Evolutionary conservation across 306 rosid genomes (phyloP).

Genomic region (Trichosanthes cucumerina): DNA sequence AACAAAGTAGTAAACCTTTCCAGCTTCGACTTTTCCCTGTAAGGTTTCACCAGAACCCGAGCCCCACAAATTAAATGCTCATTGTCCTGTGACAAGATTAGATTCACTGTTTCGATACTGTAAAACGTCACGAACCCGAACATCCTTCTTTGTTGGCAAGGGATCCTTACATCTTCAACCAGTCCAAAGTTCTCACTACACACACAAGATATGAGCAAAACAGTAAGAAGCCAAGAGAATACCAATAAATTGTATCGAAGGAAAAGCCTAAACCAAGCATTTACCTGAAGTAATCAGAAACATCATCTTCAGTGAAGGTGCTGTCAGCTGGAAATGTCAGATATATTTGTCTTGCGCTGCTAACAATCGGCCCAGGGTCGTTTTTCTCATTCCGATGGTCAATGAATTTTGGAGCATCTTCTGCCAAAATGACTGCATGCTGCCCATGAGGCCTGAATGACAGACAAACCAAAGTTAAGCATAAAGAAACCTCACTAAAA

Average conservation of each 20-base stretch:
- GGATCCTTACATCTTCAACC: slow-evolving; percentile 87
- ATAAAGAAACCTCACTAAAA: neutral
- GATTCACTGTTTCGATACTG: slow-evolving; percentile 52
- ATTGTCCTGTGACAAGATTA: slow-evolving; percentile 50
- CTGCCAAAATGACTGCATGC: slow-evolving; percentile 62
- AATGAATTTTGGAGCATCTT: slow-evolving; percentile 41
- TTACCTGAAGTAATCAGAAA: slow-evolving; percentile 65
- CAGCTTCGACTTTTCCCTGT: slow-evolving; percentile 64
- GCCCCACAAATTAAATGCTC: slow-evolving; percentile 67
- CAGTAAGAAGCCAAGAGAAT: neutral
- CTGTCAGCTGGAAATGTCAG: slow-evolving; percentile 88
- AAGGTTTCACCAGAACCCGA: slow-evolving; percentile 82
- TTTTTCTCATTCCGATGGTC: slow-evolving; percentile 32
- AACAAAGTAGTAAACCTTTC: slow-evolving; percentile 30
- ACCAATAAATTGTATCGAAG: neutral
- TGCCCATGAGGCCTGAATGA: slow-evolving; percentile 81
- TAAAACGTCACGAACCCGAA: slow-evolving; percentile 80
- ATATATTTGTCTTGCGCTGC: slow-evolving; percentile 70
- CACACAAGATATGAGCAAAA: neutral
- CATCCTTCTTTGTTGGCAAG: slow-evolving; percentile 74
- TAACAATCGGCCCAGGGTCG: slow-evolving; percentile 49
- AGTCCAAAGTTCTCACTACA: slow-evolving; percentile 43
- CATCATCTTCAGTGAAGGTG: slow-evolving; percentile 73
- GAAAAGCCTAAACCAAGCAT: neutral
- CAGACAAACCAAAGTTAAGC: neutral